These are phyloP conservation scores for Phalaenopsis aphrodite DNA, from an alignment of 106 monocot genomes.

Conservation along the genomic window DNA sequence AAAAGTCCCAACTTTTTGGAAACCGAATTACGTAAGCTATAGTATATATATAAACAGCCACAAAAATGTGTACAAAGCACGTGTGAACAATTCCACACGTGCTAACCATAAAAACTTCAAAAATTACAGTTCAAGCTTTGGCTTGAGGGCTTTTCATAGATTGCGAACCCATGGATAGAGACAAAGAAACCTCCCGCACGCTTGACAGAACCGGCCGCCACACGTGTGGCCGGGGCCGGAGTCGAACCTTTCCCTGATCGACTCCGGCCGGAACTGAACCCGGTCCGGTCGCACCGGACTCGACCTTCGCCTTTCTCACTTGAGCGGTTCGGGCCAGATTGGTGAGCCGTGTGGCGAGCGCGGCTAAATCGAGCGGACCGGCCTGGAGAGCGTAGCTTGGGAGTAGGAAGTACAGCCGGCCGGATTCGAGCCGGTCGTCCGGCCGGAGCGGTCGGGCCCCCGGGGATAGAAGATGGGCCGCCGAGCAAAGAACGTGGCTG, in stretches of 20 bases:
- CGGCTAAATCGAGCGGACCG: constrained; percentile 29
- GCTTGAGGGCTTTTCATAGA: constrained; percentile 4
- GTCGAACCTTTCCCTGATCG: neutral
- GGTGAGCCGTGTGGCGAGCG: constrained; percentile 36
- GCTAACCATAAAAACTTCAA: neutral
- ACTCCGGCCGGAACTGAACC: neutral
- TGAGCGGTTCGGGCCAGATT: constrained; percentile 22
- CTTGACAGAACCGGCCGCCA: constrained; percentile 75
- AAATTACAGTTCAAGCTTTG: neutral
- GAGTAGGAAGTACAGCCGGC: constrained; percentile 68
- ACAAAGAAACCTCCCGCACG: constrained; percentile 53
- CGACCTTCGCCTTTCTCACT: constrained; percentile 1
- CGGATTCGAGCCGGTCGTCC: constrained; percentile 48
- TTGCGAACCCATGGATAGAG: constrained; percentile 21
- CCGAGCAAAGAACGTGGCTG: constrained; percentile 49
- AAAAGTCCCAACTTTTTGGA: no score
- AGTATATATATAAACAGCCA: neutral
- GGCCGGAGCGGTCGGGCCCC: constrained; percentile 28
- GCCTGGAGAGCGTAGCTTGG: constrained; percentile 50
- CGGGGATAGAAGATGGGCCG: constrained; percentile 42
- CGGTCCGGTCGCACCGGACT: neutral
- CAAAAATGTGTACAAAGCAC: neutral
- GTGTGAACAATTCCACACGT: neutral
- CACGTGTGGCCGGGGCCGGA: constrained; percentile 1
- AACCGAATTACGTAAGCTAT: no score